A percentile compares a stretch with the other conserved stretches of the same genome.
phyloP scores from a whole-genome alignment of 768 basidiomycete genomes.

The Boletus bicolor region DNA sequence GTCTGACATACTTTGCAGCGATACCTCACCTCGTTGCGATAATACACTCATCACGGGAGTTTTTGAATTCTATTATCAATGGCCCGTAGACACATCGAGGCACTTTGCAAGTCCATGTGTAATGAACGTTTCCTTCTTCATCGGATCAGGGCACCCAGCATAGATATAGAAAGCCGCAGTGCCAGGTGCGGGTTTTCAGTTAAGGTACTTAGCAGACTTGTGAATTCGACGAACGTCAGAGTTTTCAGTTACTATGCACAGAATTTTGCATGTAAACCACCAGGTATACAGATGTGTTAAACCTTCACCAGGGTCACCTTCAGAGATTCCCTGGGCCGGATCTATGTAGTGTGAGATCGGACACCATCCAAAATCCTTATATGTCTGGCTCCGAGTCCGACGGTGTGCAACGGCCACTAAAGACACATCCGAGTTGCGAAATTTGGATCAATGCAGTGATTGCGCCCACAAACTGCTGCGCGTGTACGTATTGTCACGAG shows the following conservation, averaged over 20 bases:
- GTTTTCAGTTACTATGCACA: neutral
- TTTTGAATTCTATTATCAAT: neutral
- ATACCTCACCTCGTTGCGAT: constrained; percentile 60
- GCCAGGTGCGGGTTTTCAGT: no score
- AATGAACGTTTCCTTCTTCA: neutral
- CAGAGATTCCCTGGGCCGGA: neutral
- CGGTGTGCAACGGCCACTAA: constrained; percentile 3
- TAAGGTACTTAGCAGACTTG: no score
- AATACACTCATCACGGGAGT: constrained; percentile 12
- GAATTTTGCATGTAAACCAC: neutral
- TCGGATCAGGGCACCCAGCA: neutral
- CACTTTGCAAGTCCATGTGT: neutral
- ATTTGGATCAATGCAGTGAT: constrained; percentile 13
- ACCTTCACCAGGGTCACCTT: neutral
- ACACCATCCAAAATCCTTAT: neutral
- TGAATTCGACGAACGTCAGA: no score
- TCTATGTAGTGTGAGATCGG: neutral
- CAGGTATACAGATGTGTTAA: neutral
- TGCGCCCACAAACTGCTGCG: constrained; percentile 21
- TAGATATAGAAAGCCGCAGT: constrained; percentile 1
- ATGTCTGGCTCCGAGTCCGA: neutral
- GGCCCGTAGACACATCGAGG: neutral
- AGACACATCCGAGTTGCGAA: neutral
- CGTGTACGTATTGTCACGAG: constrained; percentile 23
- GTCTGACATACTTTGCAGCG: constrained; percentile 38